These are phyloP conservation scores for Podochytrium sp. DNA, from an alignment of 192 early-diverging fungal species.

Conservation along the genomic window DNA sequence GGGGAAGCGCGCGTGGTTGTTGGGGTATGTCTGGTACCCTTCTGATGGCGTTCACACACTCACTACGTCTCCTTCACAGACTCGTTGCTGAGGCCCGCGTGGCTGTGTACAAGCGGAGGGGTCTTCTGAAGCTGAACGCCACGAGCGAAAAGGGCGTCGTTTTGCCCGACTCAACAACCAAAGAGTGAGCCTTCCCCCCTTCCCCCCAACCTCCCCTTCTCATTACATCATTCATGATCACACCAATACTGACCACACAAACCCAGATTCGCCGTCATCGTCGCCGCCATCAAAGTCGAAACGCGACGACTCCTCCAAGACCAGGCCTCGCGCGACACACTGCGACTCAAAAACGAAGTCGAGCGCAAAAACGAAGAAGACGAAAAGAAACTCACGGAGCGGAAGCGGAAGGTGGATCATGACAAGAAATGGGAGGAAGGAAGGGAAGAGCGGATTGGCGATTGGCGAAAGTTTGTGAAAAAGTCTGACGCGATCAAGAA, in stretches of 20 bases:
- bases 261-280: conserved; percentile 13
- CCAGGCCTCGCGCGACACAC: conserved; percentile 33
- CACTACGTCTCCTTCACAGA: too few species aligned
- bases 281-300: conserved; percentile 43
- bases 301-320: conserved; percentile 40
- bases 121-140: conserved; percentile 2
- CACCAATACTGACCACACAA: too few species aligned
- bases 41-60: too few species aligned
- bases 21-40: conserved; percentile 35
- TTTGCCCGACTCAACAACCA: too few species aligned
- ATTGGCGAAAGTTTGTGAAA: conserved; percentile 55
- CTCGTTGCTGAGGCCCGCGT: conserved; percentile 48
- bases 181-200: too few species aligned
- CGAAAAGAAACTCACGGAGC: conserved; percentile 38
- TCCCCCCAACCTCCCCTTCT: not conserved
- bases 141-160: not conserved
- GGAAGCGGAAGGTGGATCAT: conserved; percentile 49
- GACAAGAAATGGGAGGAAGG: conserved; percentile 58
- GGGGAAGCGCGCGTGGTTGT: conserved; percentile 41
- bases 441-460: conserved; percentile 49
- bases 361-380: conserved; percentile 48
- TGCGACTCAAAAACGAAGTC: conserved; percentile 53
- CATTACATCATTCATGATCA: too few species aligned
- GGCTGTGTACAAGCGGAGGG: conserved; percentile 33
- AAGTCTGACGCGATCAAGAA: conserved; percentile 49